Evolutionary conservation across 106 monocot genomes (phyloP).

Genomic region (Xerophyta viscosa): DNA sequence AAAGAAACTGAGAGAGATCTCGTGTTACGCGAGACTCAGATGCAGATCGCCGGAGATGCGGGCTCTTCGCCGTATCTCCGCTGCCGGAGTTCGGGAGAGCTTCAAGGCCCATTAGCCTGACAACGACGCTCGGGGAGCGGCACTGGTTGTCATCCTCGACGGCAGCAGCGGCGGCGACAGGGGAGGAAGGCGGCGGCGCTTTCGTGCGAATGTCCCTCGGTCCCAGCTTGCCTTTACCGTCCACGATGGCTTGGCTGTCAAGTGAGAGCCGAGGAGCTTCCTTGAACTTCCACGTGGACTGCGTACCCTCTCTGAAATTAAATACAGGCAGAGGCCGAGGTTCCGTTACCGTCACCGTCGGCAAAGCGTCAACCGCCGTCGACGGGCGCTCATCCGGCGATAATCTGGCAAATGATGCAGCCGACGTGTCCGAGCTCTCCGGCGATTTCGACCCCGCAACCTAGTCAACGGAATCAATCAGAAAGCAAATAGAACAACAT

Average conservation of each 20-base stretch:
- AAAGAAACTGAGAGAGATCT: slow-evolving; percentile 41
- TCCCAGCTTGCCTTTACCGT: slow-evolving; percentile 28
- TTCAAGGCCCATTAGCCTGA: slow-evolving; percentile 86
- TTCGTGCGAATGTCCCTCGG: slow-evolving; percentile 50
- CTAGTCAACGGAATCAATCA: slow-evolving; percentile 18
- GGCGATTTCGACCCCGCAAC: slow-evolving; percentile 48
- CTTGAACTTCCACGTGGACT: slow-evolving; percentile 56
- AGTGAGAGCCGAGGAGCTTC: slow-evolving; percentile 81
- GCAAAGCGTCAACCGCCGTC: slow-evolving; percentile 9
- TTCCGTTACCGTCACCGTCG: not conserved
- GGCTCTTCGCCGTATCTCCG: slow-evolving; percentile 6
- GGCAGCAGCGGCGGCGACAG: slow-evolving; percentile 4
- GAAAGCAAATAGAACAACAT: not conserved
- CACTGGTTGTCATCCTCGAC: slow-evolving; percentile 32
- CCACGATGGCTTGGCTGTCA: slow-evolving; percentile 57
- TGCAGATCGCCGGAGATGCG: slow-evolving; percentile 62
- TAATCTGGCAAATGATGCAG: slow-evolving; percentile 19
- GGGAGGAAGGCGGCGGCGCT: slow-evolving; percentile 1
- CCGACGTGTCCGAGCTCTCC: slow-evolving; percentile 63
- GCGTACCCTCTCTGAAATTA: slow-evolving; percentile 37
- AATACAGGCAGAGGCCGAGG: slow-evolving; percentile 28
- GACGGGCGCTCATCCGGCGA: slow-evolving; percentile 14
- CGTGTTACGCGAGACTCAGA: slow-evolving; percentile 67
- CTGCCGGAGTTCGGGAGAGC: slow-evolving; percentile 25
- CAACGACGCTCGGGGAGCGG: slow-evolving; percentile 82